Evolutionary conservation across 305 asterid genomes (phyloP).

Genomic region (Fraxinus xanthoxyloides): DNA sequence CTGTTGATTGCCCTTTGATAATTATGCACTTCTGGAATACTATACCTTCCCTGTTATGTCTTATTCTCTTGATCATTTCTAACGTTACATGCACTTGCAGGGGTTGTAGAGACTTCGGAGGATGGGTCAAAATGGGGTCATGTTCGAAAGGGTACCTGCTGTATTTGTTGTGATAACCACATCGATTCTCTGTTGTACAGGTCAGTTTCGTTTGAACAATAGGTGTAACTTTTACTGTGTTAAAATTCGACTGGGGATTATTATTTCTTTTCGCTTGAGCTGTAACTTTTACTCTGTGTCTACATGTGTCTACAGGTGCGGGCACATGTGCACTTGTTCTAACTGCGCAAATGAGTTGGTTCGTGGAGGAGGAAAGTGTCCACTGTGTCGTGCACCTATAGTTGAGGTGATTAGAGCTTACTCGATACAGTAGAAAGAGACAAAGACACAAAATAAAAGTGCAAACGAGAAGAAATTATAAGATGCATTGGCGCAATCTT

Average conservation of each 20-base stretch:
- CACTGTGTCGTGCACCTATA: slow-evolving; percentile 89
- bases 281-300: slow-evolving; percentile 8
- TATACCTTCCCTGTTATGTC: not conserved
- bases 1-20: not conserved
- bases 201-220: slow-evolving; percentile 29
- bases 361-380: slow-evolving; percentile 93
- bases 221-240: not conserved
- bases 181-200: slow-evolving; percentile 90
- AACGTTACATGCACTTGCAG: slow-evolving; percentile 31
- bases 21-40: not conserved
- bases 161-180: slow-evolving; percentile 85
- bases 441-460: not conserved
- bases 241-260: too few species aligned
- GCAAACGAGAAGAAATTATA: not conserved
- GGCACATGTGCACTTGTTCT: slow-evolving; percentile 98
- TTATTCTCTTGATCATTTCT: not conserved
- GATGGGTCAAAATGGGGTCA: slow-evolving; percentile 86
- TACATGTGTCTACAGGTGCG: slow-evolving; percentile 59
- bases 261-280: not conserved
- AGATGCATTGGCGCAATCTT: slow-evolving; percentile 32
- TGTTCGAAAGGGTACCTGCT: slow-evolving; percentile 90
- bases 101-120: slow-evolving; percentile 65
- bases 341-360: slow-evolving; percentile 88
- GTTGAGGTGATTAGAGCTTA: slow-evolving; percentile 96
- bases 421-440: slow-evolving; percentile 67